These are phyloP conservation scores for Russula vinacea DNA, from an alignment of 768 basidiomycete genomes.

Conservation along the genomic window DNA sequence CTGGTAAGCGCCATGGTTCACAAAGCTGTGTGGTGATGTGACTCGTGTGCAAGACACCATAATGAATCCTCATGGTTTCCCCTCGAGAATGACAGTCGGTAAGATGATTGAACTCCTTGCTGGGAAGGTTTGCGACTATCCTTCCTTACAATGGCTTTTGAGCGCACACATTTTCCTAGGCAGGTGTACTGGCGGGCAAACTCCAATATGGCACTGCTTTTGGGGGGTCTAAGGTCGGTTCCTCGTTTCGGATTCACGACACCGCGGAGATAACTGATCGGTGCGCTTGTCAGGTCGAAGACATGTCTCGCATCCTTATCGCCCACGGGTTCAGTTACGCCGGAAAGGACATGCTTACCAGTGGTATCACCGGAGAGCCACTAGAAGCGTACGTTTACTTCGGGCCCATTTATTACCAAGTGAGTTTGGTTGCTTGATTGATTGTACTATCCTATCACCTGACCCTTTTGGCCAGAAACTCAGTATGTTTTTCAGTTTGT, in stretches of 20 bases:
- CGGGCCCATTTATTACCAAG: conserved; percentile 98
- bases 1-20: conserved; percentile 51
- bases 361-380: conserved; percentile 95
- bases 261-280: conserved; percentile 9
- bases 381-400: conserved; percentile 98
- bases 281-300: conserved; percentile 64
- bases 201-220: conserved; percentile 95
- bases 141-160: conserved; percentile 1
- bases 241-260: not conserved
- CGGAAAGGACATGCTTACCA: conserved; percentile 99
- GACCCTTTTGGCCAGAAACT: conserved; percentile 63
- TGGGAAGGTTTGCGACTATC: conserved; percentile 64
- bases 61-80: conserved; percentile 99
- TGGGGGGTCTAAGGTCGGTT: conserved; percentile 86
- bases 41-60: conserved; percentile 71
- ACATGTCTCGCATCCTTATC: conserved; percentile 95
- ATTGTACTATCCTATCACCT: conserved; percentile 12
- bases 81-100: conserved; percentile 98
- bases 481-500: conserved; percentile 54
- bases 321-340: conserved; percentile 95
- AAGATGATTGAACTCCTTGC: conserved; percentile 99
- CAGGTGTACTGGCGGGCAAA: conserved; percentile 85
- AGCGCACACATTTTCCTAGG: conserved; percentile 44
- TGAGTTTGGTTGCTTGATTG: conserved; percentile 35
- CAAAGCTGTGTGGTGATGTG: conserved; percentile 15